phyloP scores from a whole-genome alignment of 441 rosid species.

The Euphorbia corollata region DNA sequence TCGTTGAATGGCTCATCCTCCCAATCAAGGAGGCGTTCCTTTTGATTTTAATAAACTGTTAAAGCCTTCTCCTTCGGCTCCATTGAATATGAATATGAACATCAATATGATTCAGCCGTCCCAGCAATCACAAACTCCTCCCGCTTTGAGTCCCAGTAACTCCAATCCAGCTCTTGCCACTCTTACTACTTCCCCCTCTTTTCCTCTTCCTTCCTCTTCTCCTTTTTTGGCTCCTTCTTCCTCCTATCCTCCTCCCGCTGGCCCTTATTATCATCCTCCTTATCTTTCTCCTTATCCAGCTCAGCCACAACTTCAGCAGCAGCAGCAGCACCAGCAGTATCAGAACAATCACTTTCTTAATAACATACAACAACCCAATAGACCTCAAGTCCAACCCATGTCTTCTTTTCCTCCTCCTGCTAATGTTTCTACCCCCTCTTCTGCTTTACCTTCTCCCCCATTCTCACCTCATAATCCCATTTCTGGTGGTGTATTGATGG shows the following conservation, averaged over 20 bases:
- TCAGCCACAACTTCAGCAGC: slow-evolving; percentile 23
- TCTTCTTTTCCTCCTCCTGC: slow-evolving; percentile 20
- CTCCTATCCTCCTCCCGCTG: slow-evolving; percentile 51
- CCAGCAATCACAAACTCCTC: slow-evolving; percentile 18
- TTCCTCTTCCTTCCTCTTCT: slow-evolving; percentile 26
- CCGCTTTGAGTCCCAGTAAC: slow-evolving; percentile 18
- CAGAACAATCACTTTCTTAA: slow-evolving; percentile 20
- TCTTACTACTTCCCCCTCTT: slow-evolving; percentile 34
- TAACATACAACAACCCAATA: slow-evolving; percentile 22
- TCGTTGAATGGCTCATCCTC: slow-evolving; percentile 32
- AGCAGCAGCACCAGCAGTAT: too few species aligned
- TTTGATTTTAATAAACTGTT: slow-evolving; percentile 36
- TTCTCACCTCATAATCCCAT: slow-evolving; percentile 27
- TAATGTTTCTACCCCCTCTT: slow-evolving; percentile 9
- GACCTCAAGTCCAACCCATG: slow-evolving; percentile 25
- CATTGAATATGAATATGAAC: slow-evolving; percentile 11
- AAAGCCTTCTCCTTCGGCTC: slow-evolving; percentile 36
- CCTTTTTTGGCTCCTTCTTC: slow-evolving; percentile 42
- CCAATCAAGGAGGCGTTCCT: slow-evolving; percentile 14
- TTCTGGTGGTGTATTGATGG: slow-evolving; percentile 35
- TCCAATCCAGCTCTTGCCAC: slow-evolving; percentile 9
- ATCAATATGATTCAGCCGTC: slow-evolving; percentile 6
- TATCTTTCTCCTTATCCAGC: slow-evolving; percentile 31
- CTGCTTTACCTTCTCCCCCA: slow-evolving; percentile 18
- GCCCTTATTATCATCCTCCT: slow-evolving; percentile 33